phyloP scores from a whole-genome alignment of 2,329 filamentous ascomycete genomes.

The Paraphaeosphaeria minitans region DNA sequence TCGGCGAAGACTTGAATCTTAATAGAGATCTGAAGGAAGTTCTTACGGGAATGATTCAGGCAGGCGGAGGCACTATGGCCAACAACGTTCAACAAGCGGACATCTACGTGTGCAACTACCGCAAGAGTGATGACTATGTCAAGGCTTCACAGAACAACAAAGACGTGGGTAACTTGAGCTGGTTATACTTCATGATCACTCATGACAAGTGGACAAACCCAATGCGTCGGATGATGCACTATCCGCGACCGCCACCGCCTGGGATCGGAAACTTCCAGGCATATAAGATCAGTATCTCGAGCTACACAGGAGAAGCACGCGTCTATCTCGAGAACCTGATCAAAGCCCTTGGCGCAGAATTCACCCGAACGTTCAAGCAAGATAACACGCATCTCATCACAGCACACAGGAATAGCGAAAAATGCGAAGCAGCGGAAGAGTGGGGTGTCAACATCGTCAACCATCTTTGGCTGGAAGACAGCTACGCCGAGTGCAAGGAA shows the following conservation, averaged over 20 bases:
- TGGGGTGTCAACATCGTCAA: conserved; percentile 92
- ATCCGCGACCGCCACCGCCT: conserved; percentile 74
- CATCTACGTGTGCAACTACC: conserved; percentile 85
- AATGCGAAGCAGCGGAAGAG: conserved; percentile 87
- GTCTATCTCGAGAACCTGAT: conserved; percentile 94
- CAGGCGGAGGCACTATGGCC: conserved; percentile 73
- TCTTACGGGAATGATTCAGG: conserved; percentile 71
- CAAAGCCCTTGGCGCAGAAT: conserved; percentile 80
- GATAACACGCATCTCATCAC: conserved; percentile 97
- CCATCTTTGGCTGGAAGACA: conserved; percentile 96
- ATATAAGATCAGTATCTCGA: conserved; percentile 85
- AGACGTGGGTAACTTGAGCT: conserved; percentile 88
- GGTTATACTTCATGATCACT: conserved; percentile 91
- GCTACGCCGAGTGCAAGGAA: conserved; percentile 85
- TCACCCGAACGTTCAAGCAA: conserved; percentile 91
- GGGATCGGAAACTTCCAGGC: conserved; percentile 80
- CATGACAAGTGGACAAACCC: conserved; percentile 89
- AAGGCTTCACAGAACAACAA: conserved; percentile 76
- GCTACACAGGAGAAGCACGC: conserved; percentile 93
- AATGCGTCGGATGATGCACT: conserved; percentile 81
- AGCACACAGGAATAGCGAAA: conserved; percentile 86
- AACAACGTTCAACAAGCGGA: conserved; percentile 71
- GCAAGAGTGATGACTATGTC: conserved; percentile 79
- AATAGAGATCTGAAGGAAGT: conserved; percentile 68
- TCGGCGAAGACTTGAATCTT: conserved; percentile 76